Evolutionary conservation across 2,329 filamentous ascomycete species (phyloP), one percentile per base, ranked within the genome.

Genomic region (Scopulariopsis brevicaulis): DNA sequence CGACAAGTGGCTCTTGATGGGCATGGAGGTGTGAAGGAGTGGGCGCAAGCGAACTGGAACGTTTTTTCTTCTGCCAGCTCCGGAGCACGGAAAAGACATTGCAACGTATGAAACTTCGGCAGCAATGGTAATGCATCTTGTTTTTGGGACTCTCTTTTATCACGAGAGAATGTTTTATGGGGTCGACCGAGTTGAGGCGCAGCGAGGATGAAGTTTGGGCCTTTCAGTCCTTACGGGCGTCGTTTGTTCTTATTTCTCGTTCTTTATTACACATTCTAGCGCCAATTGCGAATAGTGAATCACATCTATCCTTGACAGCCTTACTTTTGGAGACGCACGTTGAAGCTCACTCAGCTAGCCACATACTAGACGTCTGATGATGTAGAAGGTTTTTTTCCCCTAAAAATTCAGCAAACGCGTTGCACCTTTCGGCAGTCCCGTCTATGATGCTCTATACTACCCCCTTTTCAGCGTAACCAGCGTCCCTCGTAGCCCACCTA

Each of bases 1-100:
- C 73, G 75, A 84, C 56, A 79, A 79, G 66, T 96, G 92, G 92
- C 71, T 96, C 60, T 90, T 95, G 69, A 83, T 96, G 78, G 85
- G 85, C 62, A 94, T 96, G 84, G 91, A 96, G 70, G 76, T 93
- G 59, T 96, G 46, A 48, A 12, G 50, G 40, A 32, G 22, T n/a
- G 24, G 37, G 4, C 12, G 12, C 12, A 50, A 50, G 22, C 20
- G 6, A n/a, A 50, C 46, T 50, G 46, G 12, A 54, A 50, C n/a
- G 18, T 14, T 20, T 50, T 50, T 20, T 50, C 20, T 50, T 50
- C n/a, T 24, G 32, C 18, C 24, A n/a, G 40, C 40, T n/a, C 18
- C 5, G 40, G 40, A n/a, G 14, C n/a, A n/a, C 15, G 40, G 40
- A 43, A 46, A 15, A 46, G 8, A n/a, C 10, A 18, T 34, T 20